Base-by-base conservation (phyloP, 129 eudicot species). In the Lonicera japonica region DNA sequence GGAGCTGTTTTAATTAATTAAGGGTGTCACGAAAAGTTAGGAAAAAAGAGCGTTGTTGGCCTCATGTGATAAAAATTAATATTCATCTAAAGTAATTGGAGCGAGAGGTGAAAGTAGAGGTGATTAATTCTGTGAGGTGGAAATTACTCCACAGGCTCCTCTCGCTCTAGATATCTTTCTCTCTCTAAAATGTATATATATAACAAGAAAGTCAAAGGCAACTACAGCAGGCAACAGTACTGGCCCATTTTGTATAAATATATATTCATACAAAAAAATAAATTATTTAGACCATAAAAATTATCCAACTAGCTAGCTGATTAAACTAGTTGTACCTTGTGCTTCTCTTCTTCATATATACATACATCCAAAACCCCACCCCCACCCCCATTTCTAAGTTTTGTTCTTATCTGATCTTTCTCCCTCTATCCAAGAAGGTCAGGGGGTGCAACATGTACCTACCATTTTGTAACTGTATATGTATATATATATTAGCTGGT, bases 51-150 rank as follows among this genome's bases (percentile, higher is more conserved):
- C 85, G 85, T 73, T 79, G 77, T 14, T 43, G 71, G 65, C 95
- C 69, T n/a, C n/a, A n/a, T 83, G 95, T 86, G 92, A 81, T 66
- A 58, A 80, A 59, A 89, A 85, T 89, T 82, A 89, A 89, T 82
- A 59, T n/a, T n/a, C n/a, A n/a, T n/a, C n/a, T 61, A 86, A 69
- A 1, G 36, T 29, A 6, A 29, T 2, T 29, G 36, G n/a, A 1
- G 36, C 2, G 36, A 63, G 78, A 51, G 77, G 96, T 69, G 80
- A 78, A 73, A 75, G 66, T 38, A 21, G 76, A 64, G 79, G 67
- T 52, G 60, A 63, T n/a, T n/a, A n/a, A n/a, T 24, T 76, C 67
- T 79, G 78, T 84, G 94, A 82, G 76, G 81, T 82, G 82, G 75
- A 59, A 77, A 76, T 72, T 75, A 70, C 65, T 55, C 95, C 67